These are phyloP conservation scores for Annulohypoxylon moriforme DNA, from an alignment of 495 filamentous ascomycete genomes.

Conservation along the genomic window DNA sequence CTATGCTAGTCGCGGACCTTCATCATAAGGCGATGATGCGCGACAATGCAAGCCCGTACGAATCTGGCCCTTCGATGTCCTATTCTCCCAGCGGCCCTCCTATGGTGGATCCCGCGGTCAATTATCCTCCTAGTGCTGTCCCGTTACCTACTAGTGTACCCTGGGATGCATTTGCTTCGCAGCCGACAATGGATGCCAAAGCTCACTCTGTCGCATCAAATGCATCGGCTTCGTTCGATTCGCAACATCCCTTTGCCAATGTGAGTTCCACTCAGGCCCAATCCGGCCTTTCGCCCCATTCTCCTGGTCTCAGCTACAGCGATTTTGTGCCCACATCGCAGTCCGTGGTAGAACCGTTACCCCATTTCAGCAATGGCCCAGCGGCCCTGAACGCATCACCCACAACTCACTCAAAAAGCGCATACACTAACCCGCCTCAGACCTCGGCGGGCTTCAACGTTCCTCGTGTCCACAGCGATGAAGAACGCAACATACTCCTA, in stretches of 20 bases:
- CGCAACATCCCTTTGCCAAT: constrained; percentile 68
- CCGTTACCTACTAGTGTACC: constrained; percentile 72
- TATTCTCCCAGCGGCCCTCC: constrained; percentile 76
- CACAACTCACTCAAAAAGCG: constrained; percentile 61
- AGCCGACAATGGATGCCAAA: constrained; percentile 71
- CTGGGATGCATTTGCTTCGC: constrained; percentile 85
- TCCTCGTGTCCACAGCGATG: constrained; percentile 75
- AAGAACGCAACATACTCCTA: constrained; percentile 82
- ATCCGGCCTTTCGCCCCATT: constrained; percentile 69
- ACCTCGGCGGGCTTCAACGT: constrained; percentile 73
- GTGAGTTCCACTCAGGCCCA: constrained; percentile 65
- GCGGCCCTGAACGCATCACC: constrained; percentile 76
- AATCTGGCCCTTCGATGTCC: constrained; percentile 75
- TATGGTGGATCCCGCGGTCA: constrained; percentile 75
- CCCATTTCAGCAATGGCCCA: constrained; percentile 72
- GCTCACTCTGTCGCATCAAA: constrained; percentile 73
- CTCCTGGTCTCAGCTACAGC: constrained; percentile 74
- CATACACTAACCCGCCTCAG: constrained; percentile 57
- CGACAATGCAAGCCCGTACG: constrained; percentile 64
- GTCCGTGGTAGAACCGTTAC: constrained; percentile 75
- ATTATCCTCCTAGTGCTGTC: constrained; percentile 77
- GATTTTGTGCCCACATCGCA: constrained; percentile 70
- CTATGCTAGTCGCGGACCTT: constrained; percentile 98
- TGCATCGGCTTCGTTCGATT: constrained; percentile 74
- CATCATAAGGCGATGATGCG: constrained; percentile 95